Evolutionary conservation across 2,329 filamentous ascomycete genomes (phyloP).

Genomic region (Xylariaceae sp.): DNA sequence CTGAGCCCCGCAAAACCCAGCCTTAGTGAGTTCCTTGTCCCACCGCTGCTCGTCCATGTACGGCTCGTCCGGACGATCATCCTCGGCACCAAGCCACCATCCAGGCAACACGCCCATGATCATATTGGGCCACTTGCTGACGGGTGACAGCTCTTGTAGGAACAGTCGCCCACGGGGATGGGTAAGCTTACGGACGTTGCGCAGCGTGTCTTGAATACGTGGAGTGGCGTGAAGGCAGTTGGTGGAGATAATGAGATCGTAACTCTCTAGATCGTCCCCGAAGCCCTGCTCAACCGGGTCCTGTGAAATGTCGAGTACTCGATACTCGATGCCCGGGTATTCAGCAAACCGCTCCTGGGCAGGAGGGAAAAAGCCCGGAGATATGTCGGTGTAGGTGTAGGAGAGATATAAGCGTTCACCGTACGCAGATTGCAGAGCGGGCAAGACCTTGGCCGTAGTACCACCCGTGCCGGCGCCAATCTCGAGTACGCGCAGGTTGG

Average conservation of each 20-base stretch:
- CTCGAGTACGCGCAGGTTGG: not conserved
- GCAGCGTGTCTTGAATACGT: not conserved
- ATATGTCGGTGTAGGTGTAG: not conserved
- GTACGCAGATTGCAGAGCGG: not conserved
- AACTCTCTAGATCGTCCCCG: not conserved
- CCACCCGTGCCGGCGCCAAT: conserved; percentile 22
- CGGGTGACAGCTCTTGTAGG: not conserved
- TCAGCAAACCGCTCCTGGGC: conserved; percentile 25
- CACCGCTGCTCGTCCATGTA: not conserved
- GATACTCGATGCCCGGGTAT: conserved; percentile 1
- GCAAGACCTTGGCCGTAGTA: conserved; percentile 21
- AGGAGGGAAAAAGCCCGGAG: not conserved
- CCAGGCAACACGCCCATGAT: conserved; percentile 3
- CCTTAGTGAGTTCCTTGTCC: not conserved
- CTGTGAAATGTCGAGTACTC: not conserved
- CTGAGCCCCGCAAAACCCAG: conserved; percentile 7
- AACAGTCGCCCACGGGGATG: not conserved
- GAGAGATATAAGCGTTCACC: not conserved
- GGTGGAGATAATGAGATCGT: not conserved
- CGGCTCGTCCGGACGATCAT: not conserved
- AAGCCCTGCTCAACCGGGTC: not conserved
- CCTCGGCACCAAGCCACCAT: conserved; percentile 2
- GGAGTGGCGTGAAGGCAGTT: not conserved
- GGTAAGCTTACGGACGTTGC: not conserved
- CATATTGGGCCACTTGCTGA: not conserved